Base-by-base conservation (phyloP, 768 basidiomycete genomes). In the Sarcodon sp. region DNA sequence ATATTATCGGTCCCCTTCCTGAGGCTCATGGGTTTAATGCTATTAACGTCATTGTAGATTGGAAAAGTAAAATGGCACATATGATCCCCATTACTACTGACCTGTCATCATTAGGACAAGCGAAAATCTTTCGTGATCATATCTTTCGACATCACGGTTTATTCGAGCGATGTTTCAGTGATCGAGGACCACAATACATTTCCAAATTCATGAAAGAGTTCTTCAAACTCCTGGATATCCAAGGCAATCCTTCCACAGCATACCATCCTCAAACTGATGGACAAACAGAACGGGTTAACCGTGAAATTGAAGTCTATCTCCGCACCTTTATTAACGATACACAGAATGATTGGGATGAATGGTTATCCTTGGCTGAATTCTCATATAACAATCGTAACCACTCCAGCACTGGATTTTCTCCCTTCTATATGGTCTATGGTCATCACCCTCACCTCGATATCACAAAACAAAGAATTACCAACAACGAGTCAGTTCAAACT, bases 261-360 rank as follows among this genome's bases (percentile, higher is more conserved):
- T 60, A 66, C 43, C 69, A 70, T 48, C 68, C 66, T 0, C 66
- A 70, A 50, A 61, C 65, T 0, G 62, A 72, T 51, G 67, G 69
- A 0, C 63, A 65, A 43, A 65, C 65, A 2, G 66, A 70, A 49
- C 33, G 59, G 7, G 49, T 62, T 11, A 68, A 69, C 43, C 63
- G 66, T 46, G 45, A 52, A 1, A 18, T 69, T 1, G 64, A 68
- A 50, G 54, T 56, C 33, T 66, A 64, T 51, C 58, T 69, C 4
- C 59, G 62, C 1, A 41, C 54, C 11, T 66, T 55, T 51, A 39
- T 50, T 45, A 54, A 58, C 48, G 58, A 59, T 45, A 35, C 56
- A 16, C 58, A 66, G 47, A 53, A 66, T 44, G 51, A 64, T 43
- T 69, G 67, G 67, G 18, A 37, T 3, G 43, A 53, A 2, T 49